Evolutionary conservation across 768 basidiomycete species (phyloP), one percentile per base, ranked within the genome.

Genomic region (Trametes elegans): DNA sequence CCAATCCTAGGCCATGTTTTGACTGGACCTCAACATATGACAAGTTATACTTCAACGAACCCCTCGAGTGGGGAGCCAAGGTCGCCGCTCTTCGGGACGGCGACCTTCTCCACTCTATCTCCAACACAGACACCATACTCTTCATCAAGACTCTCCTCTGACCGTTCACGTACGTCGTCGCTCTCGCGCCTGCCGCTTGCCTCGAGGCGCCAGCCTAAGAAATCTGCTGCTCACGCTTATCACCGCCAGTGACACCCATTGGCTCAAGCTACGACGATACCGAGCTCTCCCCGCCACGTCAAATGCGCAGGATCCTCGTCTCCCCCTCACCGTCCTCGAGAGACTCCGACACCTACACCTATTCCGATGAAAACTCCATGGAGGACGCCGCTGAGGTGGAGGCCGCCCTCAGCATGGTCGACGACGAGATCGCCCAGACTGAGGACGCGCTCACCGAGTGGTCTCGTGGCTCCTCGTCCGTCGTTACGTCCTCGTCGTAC

Each of bases 371-470:
- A 58, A 67, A 79, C 57, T 80, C 79, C 1, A 51, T 76, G 18
- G 69, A 70, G 60, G 79, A 80, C 46, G 67, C 64, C 9, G 74
- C 70, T 7, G 76, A 90, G 66, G 87, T 90, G 16, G 87, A 90
- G 67, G 82, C 81, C 18, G 77, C 82, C 14, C 77, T 91, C 43
- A 83, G 75, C 40, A 76, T 79, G 50, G 53, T 91, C 19, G 88
- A 90, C 56, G 73, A 88, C 38, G 84, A 90, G 50, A 66, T 89
- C 26, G 80, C 84, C 52, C 76, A 79, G 39, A 79, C 85, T 0
- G 85, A 90, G 63, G 80, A 85, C 47, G 79, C 81, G 2, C 75
- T 87, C 43, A 79, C 83, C 0, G 73, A 84, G 59, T 88, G 87
- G 87, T 81, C 76, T 57, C 70, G 71, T 45, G 71, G 73, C 6